Evolutionary conservation across 805 yeast genomes (phyloP), one percentile per base, ranked within the genome.

Genomic region (Naumovozyma castellii): DNA sequence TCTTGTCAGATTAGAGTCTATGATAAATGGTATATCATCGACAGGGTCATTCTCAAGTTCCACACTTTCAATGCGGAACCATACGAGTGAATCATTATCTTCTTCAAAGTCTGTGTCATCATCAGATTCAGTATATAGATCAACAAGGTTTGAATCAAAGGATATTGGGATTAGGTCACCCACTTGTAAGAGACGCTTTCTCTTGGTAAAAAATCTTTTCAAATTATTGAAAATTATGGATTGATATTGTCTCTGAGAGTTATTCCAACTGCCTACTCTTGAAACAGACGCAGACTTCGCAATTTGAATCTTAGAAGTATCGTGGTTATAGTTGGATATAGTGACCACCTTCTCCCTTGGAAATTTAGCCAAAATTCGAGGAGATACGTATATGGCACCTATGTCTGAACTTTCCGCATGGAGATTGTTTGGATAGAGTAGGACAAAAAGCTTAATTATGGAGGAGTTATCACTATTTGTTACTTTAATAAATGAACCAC

Each of bases 91-190:
- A 54, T 87, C 85, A 1, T 84, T 77, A 17, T 68, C 68, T 1
- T 38, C 39, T 4, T 29, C 25, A 3, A 42, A 22, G 18, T 37
- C 32, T 9, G n/a, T 18, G 14, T 29, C 28, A 8, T 31, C 40
- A 1, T 28, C 32, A 3, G 36, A 17, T 2, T 37, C 38, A 9
- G 41, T 15, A 18, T 41, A 45, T 5, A 56, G 38, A 6, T 39
- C 30, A 3, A 53, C 49, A 28, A 48, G 16, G 6, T 39, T 45
- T 1, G 58, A 44, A 47, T 90, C 95, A 32, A 90, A 72, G 0
- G 84, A 72, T 2, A 92, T 76, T 0, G 95, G 88, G 35, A 92
- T 72, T 31, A 78, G 54, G 53, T 86, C 95, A 28, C 75, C 78
- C n/a, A 67, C 57, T 14, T 67, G 65, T 1, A 88, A 75, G 2